A percentile compares a stretch with the other conserved stretches of the same genome.
These are phyloP conservation scores for Picochlorum sp. DNA, from an alignment of 139 green algal genomes.

Conservation along the genomic window DNA sequence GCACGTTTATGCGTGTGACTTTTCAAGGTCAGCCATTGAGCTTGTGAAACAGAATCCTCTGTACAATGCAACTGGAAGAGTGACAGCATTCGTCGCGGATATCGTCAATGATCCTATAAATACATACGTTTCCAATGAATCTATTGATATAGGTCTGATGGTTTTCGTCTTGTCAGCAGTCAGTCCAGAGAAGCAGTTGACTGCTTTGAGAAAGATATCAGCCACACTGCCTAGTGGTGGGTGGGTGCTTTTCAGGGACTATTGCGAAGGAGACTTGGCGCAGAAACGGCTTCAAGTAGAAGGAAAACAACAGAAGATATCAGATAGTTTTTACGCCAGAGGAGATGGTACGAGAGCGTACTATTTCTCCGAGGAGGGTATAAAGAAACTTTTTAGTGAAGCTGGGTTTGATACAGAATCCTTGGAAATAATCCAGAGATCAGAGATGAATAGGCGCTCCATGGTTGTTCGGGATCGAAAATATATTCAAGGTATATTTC, in stretches of 20 bases:
- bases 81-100: conserved; percentile 77
- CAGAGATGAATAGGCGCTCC: conserved; percentile 50
- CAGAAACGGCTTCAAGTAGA: conserved; percentile 26
- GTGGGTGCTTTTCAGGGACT: conserved; percentile 63
- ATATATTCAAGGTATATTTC: conserved; percentile 71
- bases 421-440: conserved; percentile 25
- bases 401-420: conserved; percentile 42
- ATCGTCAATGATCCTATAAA: conserved; percentile 30
- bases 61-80: conserved; percentile 13
- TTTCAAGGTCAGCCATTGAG: conserved; percentile 60
- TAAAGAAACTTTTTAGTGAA: conserved; percentile 37
- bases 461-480: conserved; percentile 49
- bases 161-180: conserved; percentile 94
- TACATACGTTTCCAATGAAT: conserved; percentile 3
- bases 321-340: conserved; percentile 55
- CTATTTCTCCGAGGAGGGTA: conserved; percentile 50
- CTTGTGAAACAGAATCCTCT: conserved; percentile 41
- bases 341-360: conserved; percentile 72
- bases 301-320: conserved; percentile 22
- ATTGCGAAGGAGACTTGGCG: conserved; percentile 55
- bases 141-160: conserved; percentile 44
- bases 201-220: conserved; percentile 7
- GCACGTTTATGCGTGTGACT: conserved; percentile 78
- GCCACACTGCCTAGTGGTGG: conserved; percentile 29
- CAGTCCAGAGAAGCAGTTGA: conserved; percentile 47